A percentile compares a stretch with the other conserved stretches of the same genome.
Conservation (phyloP, 139 green algal species). For the Pedinophyceae sp. region DNA sequence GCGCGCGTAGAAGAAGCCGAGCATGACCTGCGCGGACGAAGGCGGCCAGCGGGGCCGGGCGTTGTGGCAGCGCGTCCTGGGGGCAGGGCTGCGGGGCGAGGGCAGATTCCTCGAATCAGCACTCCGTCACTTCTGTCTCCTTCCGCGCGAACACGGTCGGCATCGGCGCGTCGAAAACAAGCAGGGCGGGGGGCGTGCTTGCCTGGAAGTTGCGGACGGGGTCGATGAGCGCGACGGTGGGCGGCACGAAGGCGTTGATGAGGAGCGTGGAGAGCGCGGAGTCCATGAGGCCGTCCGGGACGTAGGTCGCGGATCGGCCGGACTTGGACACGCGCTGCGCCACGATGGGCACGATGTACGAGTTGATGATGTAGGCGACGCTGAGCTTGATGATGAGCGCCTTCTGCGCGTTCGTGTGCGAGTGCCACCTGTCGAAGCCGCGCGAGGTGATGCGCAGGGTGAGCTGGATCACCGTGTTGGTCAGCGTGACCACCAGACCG, state of each 20-base stretch:
- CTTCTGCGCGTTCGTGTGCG: too few relatives aligned
- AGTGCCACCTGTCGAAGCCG: too few relatives aligned
- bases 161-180: slow-evolving; percentile 13
- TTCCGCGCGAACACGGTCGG: slow-evolving; percentile 16
- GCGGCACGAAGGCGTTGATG: slow-evolving; percentile 29
- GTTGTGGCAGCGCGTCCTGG: too few relatives aligned
- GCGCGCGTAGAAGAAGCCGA: too few relatives aligned
- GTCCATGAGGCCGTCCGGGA: slow-evolving; percentile 30
- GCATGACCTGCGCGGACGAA: background rate
- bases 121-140: too few relatives aligned
- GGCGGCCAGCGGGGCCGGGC: too few relatives aligned
- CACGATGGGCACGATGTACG: slow-evolving; percentile 21
- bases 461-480: too few relatives aligned
- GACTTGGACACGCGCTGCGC: background rate
- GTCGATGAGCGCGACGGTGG: slow-evolving; percentile 19
- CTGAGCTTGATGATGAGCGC: too few relatives aligned
- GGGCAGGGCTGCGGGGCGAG: too few relatives aligned
- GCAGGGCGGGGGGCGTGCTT: too few relatives aligned
- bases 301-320: slow-evolving; percentile 17
- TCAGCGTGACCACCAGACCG: slow-evolving; percentile 23
- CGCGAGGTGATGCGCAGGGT: too few relatives aligned
- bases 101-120: too few relatives aligned
- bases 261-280: slow-evolving; percentile 34
- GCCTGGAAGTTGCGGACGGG: background rate
- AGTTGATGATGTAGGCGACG: slow-evolving; percentile 25